phyloP scores from a whole-genome alignment of 1,284 basidiomycete species.

The Ceratobasidium sp. region DNA sequence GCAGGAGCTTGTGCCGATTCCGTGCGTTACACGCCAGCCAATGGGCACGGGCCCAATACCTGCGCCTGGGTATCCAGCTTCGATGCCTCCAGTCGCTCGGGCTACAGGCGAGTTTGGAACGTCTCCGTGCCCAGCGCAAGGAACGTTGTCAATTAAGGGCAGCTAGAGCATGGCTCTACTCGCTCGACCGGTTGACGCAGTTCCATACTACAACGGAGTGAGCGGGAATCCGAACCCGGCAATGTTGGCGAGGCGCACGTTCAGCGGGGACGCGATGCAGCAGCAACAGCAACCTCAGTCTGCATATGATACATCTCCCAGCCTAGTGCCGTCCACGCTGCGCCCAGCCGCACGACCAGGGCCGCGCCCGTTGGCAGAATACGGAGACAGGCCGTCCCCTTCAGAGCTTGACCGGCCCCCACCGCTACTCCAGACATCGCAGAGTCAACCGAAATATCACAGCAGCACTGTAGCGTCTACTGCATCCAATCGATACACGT shows the following conservation, averaged over 20 bases:
- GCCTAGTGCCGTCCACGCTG: background rate
- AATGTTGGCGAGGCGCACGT: conserved; percentile 16
- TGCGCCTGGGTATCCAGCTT: background rate
- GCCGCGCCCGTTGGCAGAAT: conserved; percentile 32
- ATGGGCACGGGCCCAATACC: conserved; percentile 25
- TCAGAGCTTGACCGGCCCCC: conserved; percentile 32
- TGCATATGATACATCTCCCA: conserved; percentile 12
- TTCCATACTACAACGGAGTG: conserved; percentile 10
- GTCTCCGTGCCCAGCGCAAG: conserved; percentile 27
- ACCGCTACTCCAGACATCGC: conserved; percentile 23
- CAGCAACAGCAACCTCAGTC: conserved; percentile 29
- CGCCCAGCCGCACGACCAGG: conserved; percentile 2
- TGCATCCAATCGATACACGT: background rate
- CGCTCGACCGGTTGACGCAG: conserved; percentile 3
- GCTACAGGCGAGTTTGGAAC: conserved; percentile 30
- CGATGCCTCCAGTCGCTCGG: background rate
- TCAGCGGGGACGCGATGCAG: conserved; percentile 15
- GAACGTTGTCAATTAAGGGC: conserved; percentile 12
- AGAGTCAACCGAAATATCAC: conserved; percentile 13
- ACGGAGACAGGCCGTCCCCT: conserved; percentile 24
- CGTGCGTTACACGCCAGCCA: conserved; percentile 16
- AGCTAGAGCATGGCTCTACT: conserved; percentile 14
- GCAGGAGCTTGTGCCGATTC: conserved; percentile 4
- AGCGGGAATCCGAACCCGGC: background rate
- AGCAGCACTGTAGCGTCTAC: conserved; percentile 3